Conservation (phyloP, 2,329 filamentous ascomycete genomes). For the Microcyclosporella mali region DNA sequence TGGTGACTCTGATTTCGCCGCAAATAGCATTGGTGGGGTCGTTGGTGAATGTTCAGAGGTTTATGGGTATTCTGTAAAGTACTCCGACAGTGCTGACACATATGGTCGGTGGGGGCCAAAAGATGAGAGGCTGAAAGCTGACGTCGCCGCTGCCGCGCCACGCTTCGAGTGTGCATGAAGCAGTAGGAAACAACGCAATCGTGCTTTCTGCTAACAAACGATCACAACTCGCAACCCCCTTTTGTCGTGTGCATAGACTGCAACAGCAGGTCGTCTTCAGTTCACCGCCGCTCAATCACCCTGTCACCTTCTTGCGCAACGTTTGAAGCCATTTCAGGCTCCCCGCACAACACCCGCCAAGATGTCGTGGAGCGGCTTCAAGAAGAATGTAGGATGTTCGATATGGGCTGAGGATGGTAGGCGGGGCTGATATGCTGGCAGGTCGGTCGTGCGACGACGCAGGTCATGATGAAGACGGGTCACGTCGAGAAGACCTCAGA, state of each 20-base stretch:
- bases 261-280: too few relatives aligned
- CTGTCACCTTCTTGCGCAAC: conserved; percentile 2
- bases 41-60: too few relatives aligned
- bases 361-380: conserved; percentile 56
- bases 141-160: neutral
- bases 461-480: conserved; percentile 99
- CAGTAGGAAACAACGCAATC: neutral
- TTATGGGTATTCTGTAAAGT: too few relatives aligned
- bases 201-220: neutral
- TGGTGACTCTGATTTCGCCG: too few relatives aligned
- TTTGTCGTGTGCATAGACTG: conserved; percentile 1
- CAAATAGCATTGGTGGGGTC: too few relatives aligned
- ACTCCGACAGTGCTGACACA: too few relatives aligned
- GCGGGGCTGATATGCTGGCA: conserved; percentile 78
- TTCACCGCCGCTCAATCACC: conserved; percentile 1
- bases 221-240: neutral
- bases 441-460: conserved; percentile 96
- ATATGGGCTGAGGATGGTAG: neutral
- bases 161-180: neutral
- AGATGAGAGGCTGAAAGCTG: neutral
- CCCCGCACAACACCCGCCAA: conserved; percentile 26
- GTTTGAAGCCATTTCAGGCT: too few relatives aligned
- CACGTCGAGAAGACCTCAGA: conserved; percentile 99
- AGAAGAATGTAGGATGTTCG: conserved; percentile 30
- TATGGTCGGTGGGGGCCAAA: too few relatives aligned